These are phyloP conservation scores for Apophysomyces ossiformis DNA, from an alignment of 371 early-diverging fungal genomes.

Conservation along the genomic window DNA sequence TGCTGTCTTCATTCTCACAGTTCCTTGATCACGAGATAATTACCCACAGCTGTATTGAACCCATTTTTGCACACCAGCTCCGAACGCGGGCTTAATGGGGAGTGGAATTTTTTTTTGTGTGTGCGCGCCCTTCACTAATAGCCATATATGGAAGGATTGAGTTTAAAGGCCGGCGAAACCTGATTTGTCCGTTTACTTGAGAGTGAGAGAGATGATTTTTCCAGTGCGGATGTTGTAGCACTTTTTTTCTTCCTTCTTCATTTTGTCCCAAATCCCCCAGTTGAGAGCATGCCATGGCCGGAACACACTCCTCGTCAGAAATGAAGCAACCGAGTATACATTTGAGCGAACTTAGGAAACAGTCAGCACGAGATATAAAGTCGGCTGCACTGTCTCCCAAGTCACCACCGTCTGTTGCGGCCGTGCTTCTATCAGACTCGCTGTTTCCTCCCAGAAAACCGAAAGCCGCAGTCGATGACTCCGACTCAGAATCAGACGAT, in stretches of 20 bases:
- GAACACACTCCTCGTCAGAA: background rate
- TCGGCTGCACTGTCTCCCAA: slow-evolving; percentile 24
- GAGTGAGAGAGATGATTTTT: background rate
- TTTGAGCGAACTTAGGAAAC: slow-evolving; percentile 6
- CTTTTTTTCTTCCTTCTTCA: slow-evolving; percentile 13
- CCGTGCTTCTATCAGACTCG: slow-evolving; percentile 31
- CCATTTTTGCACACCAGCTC: background rate
- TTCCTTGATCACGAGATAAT: too few species aligned
- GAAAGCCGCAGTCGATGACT: slow-evolving; percentile 35
- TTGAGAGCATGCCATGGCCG: slow-evolving; percentile 9
- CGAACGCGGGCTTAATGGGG: background rate
- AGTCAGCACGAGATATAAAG: slow-evolving; percentile 8
- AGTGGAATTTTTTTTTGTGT: background rate
- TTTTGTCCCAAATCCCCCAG: background rate
- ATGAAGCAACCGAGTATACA: background rate
- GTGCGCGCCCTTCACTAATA: background rate
- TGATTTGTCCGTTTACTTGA: slow-evolving; percentile 7
- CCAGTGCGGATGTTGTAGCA: background rate
- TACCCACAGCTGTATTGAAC: too few species aligned
- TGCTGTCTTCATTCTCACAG: too few species aligned
- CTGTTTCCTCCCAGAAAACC: slow-evolving; percentile 40
- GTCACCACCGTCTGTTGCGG: slow-evolving; percentile 35
- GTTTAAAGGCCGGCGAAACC: slow-evolving; percentile 3
- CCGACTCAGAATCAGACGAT: slow-evolving; percentile 46
- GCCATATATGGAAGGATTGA: slow-evolving; percentile 2